Evolutionary conservation across 257 asterid species (phyloP).

Genomic region (Voacanga thouarsii): DNA sequence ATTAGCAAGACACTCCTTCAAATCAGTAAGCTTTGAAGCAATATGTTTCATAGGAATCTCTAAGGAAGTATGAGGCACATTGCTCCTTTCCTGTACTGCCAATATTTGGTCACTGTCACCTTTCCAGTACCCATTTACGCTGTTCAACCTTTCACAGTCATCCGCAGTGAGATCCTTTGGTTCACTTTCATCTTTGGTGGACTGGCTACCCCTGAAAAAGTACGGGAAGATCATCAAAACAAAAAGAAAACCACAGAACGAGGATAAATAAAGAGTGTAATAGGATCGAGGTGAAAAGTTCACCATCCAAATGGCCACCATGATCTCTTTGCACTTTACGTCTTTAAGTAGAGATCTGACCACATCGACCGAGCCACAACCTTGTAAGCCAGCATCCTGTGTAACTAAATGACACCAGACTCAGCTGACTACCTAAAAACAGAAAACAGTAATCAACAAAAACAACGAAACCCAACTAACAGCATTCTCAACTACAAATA

Average conservation of each 20-base stretch:
- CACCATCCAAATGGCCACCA: conserved; percentile 98
- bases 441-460: conserved; percentile 9
- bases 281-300: conserved; percentile 13
- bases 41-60: conserved; percentile 93
- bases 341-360: conserved; percentile 49
- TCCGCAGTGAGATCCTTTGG: conserved; percentile 72
- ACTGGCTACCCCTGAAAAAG: conserved; percentile 57
- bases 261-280: neutral
- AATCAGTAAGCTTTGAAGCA: conserved; percentile 82
- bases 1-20: conserved; percentile 78
- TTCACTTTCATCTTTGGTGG: conserved; percentile 68
- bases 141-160: conserved; percentile 90
- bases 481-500: neutral
- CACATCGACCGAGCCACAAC: conserved; percentile 74
- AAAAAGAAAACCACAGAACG: conserved; percentile 3
- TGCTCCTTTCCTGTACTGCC: conserved; percentile 44
- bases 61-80: conserved; percentile 56
- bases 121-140: conserved; percentile 82
- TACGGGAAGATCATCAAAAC: conserved; percentile 16
- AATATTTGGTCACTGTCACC: conserved; percentile 53
- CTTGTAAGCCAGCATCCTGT: conserved; percentile 98
- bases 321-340: conserved; percentile 59
- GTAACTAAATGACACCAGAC: conserved; percentile 22
- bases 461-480: neutral
- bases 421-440: conserved; percentile 10